These are phyloP conservation scores for Emergomyces africanus DNA, from an alignment of 2,329 filamentous ascomycete genomes.

Conservation along the genomic window DNA sequence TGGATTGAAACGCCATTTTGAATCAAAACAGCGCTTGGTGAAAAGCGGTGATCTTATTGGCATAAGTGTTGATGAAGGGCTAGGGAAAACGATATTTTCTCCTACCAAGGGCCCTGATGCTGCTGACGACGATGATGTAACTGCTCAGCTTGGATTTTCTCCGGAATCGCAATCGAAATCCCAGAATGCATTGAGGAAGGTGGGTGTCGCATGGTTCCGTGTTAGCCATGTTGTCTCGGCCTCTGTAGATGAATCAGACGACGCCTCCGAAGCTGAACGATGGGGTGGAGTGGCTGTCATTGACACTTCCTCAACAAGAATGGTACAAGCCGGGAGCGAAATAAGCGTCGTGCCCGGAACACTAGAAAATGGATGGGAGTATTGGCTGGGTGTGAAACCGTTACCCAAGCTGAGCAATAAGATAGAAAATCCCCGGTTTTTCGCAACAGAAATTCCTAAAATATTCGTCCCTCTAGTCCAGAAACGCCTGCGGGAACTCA, in stretches of 20 bases:
- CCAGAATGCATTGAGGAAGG: conserved; percentile 33
- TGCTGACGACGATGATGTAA: conserved; percentile 56
- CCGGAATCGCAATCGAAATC: conserved; percentile 3
- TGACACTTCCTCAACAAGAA: conserved; percentile 73
- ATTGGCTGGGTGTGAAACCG: conserved; percentile 69
- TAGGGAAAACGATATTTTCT: conserved; percentile 73
- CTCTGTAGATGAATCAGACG: conserved; percentile 40
- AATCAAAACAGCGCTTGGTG: conserved; percentile 66
- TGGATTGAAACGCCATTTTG: conserved; percentile 79
- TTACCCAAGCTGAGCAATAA: conserved; percentile 38
- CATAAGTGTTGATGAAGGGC: conserved; percentile 72
- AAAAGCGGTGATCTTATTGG: conserved; percentile 81
- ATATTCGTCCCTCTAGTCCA: conserved; percentile 43
- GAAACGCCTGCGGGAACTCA: conserved; percentile 66
- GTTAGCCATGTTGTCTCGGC: conserved; percentile 57
- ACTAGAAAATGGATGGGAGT: conserved; percentile 69
- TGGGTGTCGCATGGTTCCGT: conserved; percentile 76
- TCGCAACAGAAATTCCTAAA: conserved; percentile 26
- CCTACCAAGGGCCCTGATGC: conserved; percentile 41
- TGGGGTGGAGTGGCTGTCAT: conserved; percentile 85
- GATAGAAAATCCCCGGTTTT: conserved; percentile 21
- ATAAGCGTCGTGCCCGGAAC: conserved; percentile 67
- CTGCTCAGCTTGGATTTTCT: conserved; percentile 8
- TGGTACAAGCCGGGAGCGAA: conserved; percentile 83
- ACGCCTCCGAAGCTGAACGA: conserved; percentile 50